Conservation (phyloP, 768 basidiomycete genomes). For the Gautieria morchelliformis region DNA sequence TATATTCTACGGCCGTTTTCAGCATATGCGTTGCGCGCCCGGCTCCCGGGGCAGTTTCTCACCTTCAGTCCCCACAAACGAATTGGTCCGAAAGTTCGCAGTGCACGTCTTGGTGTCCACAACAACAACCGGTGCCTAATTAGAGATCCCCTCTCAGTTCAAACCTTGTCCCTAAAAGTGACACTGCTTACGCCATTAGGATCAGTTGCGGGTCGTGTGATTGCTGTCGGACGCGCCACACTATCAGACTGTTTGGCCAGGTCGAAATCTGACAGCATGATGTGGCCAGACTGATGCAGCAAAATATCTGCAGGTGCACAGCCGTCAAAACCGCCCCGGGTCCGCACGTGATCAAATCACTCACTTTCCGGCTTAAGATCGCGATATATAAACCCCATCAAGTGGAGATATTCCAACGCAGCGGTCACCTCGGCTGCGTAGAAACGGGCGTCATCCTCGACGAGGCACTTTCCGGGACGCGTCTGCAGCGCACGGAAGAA, state of each 20-base stretch:
- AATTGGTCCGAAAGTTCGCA: conserved; percentile 95
- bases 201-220: conserved; percentile 78
- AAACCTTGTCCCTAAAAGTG: neutral
- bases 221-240: conserved; percentile 39
- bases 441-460: conserved; percentile 92
- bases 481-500: conserved; percentile 98
- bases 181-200: conserved; percentile 69
- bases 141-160: neutral
- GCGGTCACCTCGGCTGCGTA: conserved; percentile 98
- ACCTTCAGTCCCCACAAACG: conserved; percentile 99
- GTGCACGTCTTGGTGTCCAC: conserved; percentile 98
- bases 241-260: conserved; percentile 85
- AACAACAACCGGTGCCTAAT: conserved; percentile 58
- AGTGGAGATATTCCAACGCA: conserved; percentile 94
- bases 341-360: conserved; percentile 20
- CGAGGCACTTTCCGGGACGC: conserved; percentile 90
- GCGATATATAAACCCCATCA: conserved; percentile 99
- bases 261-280: conserved; percentile 99
- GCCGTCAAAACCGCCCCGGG: too few relatives aligned
- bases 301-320: conserved; percentile 67
- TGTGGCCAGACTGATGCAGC: conserved; percentile 95
- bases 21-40: neutral
- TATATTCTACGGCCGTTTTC: conserved; percentile 64
- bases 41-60: conserved; percentile 15
- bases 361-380: conserved; percentile 99